phyloP scores from a whole-genome alignment of 2,329 filamentous ascomycete species.

The Fusarium odoratissimum region DNA sequence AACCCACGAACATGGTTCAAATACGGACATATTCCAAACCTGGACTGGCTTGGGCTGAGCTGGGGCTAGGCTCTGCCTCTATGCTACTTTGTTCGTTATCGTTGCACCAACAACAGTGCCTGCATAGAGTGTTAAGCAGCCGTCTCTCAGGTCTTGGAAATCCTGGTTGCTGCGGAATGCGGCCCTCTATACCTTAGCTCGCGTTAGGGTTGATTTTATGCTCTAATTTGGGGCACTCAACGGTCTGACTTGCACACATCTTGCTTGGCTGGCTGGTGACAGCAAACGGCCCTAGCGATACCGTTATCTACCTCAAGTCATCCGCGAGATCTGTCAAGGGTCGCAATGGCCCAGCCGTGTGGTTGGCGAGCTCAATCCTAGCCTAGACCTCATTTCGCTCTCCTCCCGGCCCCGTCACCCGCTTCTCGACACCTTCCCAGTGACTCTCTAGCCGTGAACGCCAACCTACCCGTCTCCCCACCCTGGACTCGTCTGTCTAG shows the following conservation, averaged over 20 bases:
- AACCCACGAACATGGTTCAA: constrained; percentile 24
- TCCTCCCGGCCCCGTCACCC: constrained; percentile 45
- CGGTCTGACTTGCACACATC: constrained; percentile 14
- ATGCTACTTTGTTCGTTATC: constrained; percentile 1
- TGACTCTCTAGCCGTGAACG: constrained; percentile 37
- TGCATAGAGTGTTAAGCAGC: not conserved
- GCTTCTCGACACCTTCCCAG: constrained; percentile 45
- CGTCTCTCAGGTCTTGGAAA: not conserved
- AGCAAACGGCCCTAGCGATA: constrained; percentile 28
- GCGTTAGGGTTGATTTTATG: constrained; percentile 11
- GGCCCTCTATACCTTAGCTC: constrained; percentile 39
- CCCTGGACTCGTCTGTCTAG: constrained; percentile 22
- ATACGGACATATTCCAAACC: constrained; percentile 5
- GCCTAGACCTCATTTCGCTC: constrained; percentile 46
- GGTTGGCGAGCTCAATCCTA: constrained; percentile 44
- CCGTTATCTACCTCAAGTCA: constrained; percentile 39
- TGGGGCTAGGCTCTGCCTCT: constrained; percentile 1
- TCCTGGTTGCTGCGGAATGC: constrained; percentile 30
- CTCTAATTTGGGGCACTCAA: constrained; percentile 27
- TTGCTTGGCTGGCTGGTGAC: constrained; percentile 11
- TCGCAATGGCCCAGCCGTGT: constrained; percentile 43
- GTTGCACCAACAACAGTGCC: not conserved
- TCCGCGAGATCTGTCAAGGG: constrained; percentile 43
- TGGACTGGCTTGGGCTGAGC: not conserved
- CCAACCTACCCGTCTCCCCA: constrained; percentile 44